Conservation (phyloP, 257 asterid species). For the Nicotiana noctiflora region DNA sequence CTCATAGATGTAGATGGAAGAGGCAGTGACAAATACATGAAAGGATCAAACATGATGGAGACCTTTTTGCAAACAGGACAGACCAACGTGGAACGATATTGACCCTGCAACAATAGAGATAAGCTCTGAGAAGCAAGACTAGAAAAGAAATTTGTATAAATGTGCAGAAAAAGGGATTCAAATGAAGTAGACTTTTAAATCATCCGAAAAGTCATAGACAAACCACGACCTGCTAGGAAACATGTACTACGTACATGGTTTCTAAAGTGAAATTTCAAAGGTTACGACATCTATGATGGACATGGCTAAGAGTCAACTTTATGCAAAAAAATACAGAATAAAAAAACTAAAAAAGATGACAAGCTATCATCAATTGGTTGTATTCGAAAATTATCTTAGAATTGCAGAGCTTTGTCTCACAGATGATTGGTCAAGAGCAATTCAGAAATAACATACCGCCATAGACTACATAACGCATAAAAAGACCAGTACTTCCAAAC, state of each 20-base stretch:
- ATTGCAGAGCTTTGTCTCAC: not conserved
- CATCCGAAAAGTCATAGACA: not conserved
- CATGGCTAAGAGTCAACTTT: not conserved
- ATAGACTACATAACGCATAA: not conserved
- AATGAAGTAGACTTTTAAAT: not conserved
- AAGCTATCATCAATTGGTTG: not conserved
- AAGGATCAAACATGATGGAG: slow-evolving; percentile 90
- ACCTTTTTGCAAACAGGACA: slow-evolving; percentile 83
- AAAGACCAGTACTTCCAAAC: not conserved
- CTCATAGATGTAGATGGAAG: slow-evolving; percentile 81
- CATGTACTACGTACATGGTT: too few relatives aligned
- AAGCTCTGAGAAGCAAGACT: slow-evolving; percentile 13
- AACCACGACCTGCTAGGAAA: not conserved
- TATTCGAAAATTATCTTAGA: not conserved
- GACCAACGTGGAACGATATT: slow-evolving; percentile 80
- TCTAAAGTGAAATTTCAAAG: too few relatives aligned
- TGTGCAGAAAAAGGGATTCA: slow-evolving; percentile 1
- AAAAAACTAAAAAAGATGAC: not conserved
- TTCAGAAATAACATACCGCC: not conserved
- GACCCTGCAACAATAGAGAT: slow-evolving; percentile 64
- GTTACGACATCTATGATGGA: too few relatives aligned
- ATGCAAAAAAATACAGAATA: not conserved
- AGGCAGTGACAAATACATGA: slow-evolving; percentile 92
- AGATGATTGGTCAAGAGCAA: not conserved
- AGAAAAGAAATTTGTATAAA: slow-evolving; percentile 13